Evolutionary conservation across 768 basidiomycete species (phyloP), one percentile per base, ranked within the genome.

Genomic region (Albatrellus ellisii): DNA sequence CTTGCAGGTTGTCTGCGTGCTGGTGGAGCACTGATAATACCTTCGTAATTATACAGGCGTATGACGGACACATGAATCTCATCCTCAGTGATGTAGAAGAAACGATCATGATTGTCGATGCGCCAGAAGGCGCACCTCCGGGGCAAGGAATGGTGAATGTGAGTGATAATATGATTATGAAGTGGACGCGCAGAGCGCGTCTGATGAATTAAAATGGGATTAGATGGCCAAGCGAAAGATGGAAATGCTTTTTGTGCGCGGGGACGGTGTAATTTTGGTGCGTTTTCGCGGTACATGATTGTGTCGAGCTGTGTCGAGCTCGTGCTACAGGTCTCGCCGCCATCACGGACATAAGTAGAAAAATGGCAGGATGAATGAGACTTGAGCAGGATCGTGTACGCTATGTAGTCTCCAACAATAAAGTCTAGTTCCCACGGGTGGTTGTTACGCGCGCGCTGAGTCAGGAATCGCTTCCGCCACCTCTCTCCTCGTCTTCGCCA

Each of bases 61-160:
- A 98, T 56, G 95, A 99, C 65, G 95, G 92, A n/a, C 95, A 98
- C 62, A 98, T 98, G 95, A 98, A 99, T 61, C 70, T 99, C 53
- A 95, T 99, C 48, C 70, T 99, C 53, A 91, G 88, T 54, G 88
- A 97, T 56, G 95, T 97, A 12, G 94, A 97, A 58, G 95, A 99
- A 65, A 91, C 84, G 2, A 89, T 98, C 48, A 85, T 92, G 76
- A 70, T 95, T 48, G 89, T 97, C n/a, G 91, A 97, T 50, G 64
- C 71, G 1, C 65, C 35, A 18, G 90, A 92, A 26, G 72, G 71
- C 32, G 74, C 64, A 9, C 61, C 68, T 6, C 69, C 71, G 43
- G 66, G 66, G 2, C 68, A 73, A 39, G 72, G 72, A 2, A 71
- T 76, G 18, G 77, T 90, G 8, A 83, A 79, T 53, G 81, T 81